Evolutionary conservation across 2,329 filamentous ascomycete species (phyloP).

Genomic region (Colletotrichum echinochloae): DNA sequence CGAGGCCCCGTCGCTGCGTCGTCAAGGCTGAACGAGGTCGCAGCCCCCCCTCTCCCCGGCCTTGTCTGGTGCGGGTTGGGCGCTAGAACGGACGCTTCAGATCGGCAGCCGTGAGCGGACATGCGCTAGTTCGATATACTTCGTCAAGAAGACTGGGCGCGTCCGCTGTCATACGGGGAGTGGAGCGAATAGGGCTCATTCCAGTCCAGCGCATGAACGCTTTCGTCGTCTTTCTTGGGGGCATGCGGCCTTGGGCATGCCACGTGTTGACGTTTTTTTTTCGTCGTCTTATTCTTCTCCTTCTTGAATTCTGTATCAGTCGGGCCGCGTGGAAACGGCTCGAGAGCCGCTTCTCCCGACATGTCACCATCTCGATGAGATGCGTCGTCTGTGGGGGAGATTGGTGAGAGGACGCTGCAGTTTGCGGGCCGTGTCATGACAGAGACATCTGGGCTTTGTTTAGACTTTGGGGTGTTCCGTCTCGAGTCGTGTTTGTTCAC

Average conservation of each 20-base stretch:
- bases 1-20: conserved; percentile 3
- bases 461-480: neutral
- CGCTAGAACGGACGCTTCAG: neutral
- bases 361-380: neutral
- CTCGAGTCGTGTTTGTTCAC: neutral
- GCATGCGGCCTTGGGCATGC: neutral
- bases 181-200: neutral
- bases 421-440: neutral
- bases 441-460: neutral
- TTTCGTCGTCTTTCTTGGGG: neutral
- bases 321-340: neutral
- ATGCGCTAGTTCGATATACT: neutral
- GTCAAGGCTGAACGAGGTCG: conserved; percentile 14
- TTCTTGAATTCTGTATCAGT: too few relatives aligned
- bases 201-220: neutral
- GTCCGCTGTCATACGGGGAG: neutral
- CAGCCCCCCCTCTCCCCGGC: too few relatives aligned
- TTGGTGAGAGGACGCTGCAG: neutral
- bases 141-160: neutral
- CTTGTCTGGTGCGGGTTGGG: neutral
- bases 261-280: too few relatives aligned
- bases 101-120: neutral
- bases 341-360: neutral
- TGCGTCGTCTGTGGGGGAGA: neutral
- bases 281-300: too few relatives aligned